These are phyloP conservation scores for Colletotrichum theobromicola DNA, from an alignment of 2,329 filamentous ascomycete genomes.

Conservation along the genomic window DNA sequence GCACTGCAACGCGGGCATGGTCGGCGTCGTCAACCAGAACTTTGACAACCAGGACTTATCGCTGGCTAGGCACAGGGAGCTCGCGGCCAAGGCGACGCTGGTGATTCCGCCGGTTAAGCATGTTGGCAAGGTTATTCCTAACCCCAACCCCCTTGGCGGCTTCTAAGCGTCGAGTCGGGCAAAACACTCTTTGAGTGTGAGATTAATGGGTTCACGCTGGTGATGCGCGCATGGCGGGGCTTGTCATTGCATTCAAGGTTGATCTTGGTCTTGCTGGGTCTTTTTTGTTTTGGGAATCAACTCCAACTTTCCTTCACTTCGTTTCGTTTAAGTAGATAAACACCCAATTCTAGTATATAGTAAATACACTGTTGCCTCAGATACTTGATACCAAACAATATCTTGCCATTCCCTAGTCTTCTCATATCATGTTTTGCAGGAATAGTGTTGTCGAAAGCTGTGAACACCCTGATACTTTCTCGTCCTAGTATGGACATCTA, in stretches of 20 bases:
- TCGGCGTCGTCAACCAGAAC: slow-evolving; percentile 54
- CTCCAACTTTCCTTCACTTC: background rate
- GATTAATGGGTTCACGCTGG: too few relatives aligned
- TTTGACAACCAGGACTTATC: slow-evolving; percentile 42
- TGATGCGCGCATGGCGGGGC: accelerated
- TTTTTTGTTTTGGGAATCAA: background rate
- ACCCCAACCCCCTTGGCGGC: slow-evolving; percentile 46
- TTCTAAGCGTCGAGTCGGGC: too few relatives aligned
- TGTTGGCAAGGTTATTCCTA: slow-evolving; percentile 41
- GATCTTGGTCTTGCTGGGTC: background rate
- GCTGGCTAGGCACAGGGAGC: slow-evolving; percentile 39
- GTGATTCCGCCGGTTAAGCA: slow-evolving; percentile 35
- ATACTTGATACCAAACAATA: too few relatives aligned
- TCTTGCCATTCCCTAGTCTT: too few relatives aligned
- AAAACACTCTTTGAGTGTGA: too few relatives aligned
- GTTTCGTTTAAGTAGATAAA: background rate
- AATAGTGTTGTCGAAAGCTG: too few relatives aligned
- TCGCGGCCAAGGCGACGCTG: slow-evolving; percentile 35
- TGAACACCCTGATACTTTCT: too few relatives aligned
- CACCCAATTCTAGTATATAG: background rate
- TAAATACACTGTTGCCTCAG: background rate
- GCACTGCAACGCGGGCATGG: slow-evolving; percentile 57
- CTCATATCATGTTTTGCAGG: too few relatives aligned
- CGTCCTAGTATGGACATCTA: too few relatives aligned
- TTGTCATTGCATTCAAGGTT: background rate